These are phyloP conservation scores for Penicillium longicatenatum DNA, from an alignment of 495 filamentous ascomycete species.

Conservation along the genomic window DNA sequence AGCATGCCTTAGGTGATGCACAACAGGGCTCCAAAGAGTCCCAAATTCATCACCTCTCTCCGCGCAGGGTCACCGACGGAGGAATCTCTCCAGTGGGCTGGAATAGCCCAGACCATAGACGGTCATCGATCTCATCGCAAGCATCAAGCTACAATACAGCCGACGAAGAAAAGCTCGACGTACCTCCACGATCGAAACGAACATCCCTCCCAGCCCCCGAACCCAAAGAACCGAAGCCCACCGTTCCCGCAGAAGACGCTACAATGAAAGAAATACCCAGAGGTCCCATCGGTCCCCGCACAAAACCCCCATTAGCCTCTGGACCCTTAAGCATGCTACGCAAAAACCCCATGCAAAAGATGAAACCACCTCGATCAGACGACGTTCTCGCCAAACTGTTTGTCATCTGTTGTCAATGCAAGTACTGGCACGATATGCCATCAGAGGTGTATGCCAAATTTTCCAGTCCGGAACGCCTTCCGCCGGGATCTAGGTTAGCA, in stretches of 20 bases:
- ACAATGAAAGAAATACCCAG: not conserved
- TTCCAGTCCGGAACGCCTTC: conserved; percentile 61
- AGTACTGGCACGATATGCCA: conserved; percentile 80
- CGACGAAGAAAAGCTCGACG: conserved; percentile 32
- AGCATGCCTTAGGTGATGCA: not conserved
- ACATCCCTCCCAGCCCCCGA: not conserved
- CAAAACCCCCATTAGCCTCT: conserved; percentile 5
- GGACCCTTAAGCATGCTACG: conserved; percentile 9
- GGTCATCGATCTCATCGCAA: conserved; percentile 19
- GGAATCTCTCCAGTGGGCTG: not conserved
- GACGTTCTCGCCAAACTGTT: conserved; percentile 72
- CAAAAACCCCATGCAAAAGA: conserved; percentile 17
- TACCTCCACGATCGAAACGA: conserved; percentile 11
- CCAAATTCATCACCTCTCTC: not conserved
- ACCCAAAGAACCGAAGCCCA: not conserved
- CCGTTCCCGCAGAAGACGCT: not conserved
- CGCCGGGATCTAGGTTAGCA: conserved; percentile 35
- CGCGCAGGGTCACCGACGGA: not conserved
- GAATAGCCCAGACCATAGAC: conserved; percentile 12
- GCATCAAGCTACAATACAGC: conserved; percentile 42
- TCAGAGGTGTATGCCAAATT: conserved; percentile 74
- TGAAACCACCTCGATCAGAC: conserved; percentile 24
- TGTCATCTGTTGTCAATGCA: conserved; percentile 79
- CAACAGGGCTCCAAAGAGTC: not conserved
- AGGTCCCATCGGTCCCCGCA: not conserved